phyloP scores from a whole-genome alignment of 2,329 filamentous ascomycete species.

The Curvularia sp. region DNA sequence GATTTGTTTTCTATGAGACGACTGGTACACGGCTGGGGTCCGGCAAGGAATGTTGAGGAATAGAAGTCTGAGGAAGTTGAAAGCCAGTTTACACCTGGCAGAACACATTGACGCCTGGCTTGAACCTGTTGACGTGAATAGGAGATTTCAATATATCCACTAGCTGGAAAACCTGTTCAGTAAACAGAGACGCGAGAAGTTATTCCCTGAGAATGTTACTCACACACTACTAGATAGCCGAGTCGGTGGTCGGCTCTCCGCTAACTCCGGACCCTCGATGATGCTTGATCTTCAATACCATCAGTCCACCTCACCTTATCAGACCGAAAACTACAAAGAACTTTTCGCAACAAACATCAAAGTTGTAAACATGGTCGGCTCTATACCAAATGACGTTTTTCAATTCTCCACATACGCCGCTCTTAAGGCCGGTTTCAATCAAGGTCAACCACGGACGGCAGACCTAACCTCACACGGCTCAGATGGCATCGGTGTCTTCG shows the following conservation, averaged over 20 bases:
- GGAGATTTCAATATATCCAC: neutral
- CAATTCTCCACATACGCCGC: constrained; percentile 54
- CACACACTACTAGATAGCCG: constrained; percentile 11
- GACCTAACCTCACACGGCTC: constrained; percentile 54
- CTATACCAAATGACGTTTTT: constrained; percentile 56
- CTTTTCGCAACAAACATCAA: neutral
- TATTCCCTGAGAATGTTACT: constrained; percentile 1
- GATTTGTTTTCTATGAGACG: neutral
- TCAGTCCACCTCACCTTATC: constrained; percentile 29
- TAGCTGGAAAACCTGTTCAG: neutral
- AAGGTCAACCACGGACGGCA: constrained; percentile 43
- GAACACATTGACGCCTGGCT: neutral
- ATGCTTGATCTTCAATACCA: constrained; percentile 33
- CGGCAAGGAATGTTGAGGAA: neutral
- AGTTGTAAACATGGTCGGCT: constrained; percentile 43
- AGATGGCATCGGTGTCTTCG: constrained; percentile 54
- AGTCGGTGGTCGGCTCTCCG: constrained; percentile 21
- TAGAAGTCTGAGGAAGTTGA: neutral
- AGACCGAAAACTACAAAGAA: neutral
- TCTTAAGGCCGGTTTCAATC: constrained; percentile 47
- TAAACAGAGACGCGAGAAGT: neutral
- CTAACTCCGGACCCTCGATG: constrained; percentile 12
- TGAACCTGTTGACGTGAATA: neutral
- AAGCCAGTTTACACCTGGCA: neutral
- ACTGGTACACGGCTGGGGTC: neutral